Conservation (phyloP, 1,284 basidiomycete genomes). For the Cutaneotrichosporon mucoides region DNA sequence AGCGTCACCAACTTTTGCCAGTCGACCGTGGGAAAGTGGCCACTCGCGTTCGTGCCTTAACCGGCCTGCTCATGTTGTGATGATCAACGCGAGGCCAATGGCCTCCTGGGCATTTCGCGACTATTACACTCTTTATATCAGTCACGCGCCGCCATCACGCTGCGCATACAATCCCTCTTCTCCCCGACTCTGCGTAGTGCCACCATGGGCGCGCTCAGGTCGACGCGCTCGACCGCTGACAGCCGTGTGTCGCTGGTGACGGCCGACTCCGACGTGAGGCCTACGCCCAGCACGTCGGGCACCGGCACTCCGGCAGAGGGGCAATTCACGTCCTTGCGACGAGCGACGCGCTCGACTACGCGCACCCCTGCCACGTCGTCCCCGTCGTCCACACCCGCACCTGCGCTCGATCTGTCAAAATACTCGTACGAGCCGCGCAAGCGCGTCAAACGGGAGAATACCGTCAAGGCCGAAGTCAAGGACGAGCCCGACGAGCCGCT, state of each 20-base stretch:
- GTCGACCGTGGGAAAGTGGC: constrained; percentile 18
- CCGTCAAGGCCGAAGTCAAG: constrained; percentile 13
- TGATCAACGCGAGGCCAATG: too few species aligned
- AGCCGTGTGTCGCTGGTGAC: constrained; percentile 18
- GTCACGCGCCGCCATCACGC: not conserved
- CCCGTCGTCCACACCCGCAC: not conserved
- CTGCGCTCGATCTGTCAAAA: constrained; percentile 15
- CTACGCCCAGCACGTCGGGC: too few species aligned
- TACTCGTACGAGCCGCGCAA: constrained; percentile 20
- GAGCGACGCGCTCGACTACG: constrained; percentile 23
- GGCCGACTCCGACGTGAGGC: constrained; percentile 4
- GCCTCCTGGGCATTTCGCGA: too few species aligned
- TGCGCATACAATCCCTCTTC: not conserved
- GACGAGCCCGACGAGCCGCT: not conserved
- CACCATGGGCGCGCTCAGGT: not conserved
- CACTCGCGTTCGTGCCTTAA: not conserved
- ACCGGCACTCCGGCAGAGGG: not conserved
- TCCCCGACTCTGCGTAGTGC: not conserved
- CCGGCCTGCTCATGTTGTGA: not conserved
- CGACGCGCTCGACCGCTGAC: constrained; percentile 16
- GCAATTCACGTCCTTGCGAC: constrained; percentile 19
- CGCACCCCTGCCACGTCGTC: not conserved
- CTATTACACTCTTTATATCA: too few species aligned
- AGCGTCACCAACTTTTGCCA: constrained; percentile 13
- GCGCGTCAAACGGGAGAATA: constrained; percentile 11